phyloP scores from a whole-genome alignment of 805 yeast genomes.

The Metschnikowia lochheadii region DNA sequence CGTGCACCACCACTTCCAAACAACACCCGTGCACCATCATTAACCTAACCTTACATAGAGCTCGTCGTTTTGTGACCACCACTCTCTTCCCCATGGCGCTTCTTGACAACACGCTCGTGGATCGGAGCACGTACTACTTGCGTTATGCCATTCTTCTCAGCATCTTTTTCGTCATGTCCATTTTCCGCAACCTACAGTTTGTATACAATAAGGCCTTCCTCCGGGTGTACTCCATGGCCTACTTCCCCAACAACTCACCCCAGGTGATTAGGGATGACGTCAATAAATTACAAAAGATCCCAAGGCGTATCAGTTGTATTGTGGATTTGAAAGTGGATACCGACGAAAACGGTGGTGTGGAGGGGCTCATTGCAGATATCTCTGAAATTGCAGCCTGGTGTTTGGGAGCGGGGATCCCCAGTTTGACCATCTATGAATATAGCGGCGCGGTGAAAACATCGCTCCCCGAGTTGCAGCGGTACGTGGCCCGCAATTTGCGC shows the following conservation, averaged over 20 bases:
- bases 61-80: slow-evolving; percentile 1
- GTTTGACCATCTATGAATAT: slow-evolving; percentile 72
- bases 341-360: slow-evolving; percentile 85
- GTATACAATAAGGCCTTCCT: slow-evolving; percentile 50
- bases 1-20: too few species aligned
- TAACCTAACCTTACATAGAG: not conserved
- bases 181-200: slow-evolving; percentile 50
- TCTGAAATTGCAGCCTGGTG: slow-evolving; percentile 85
- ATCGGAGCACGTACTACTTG: slow-evolving; percentile 7
- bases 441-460: slow-evolving; percentile 51
- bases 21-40: too few species aligned
- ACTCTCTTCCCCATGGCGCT: not conserved
- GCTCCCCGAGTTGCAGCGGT: slow-evolving; percentile 50
- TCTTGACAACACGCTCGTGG: not conserved
- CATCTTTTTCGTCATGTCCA: slow-evolving; percentile 53
- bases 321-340: slow-evolving; percentile 68
- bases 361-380: slow-evolving; percentile 71
- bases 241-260: slow-evolving; percentile 71
- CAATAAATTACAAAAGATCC: slow-evolving; percentile 65
- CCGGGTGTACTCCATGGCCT: slow-evolving; percentile 54
- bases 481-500: slow-evolving; percentile 55
- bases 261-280: slow-evolving; percentile 84
- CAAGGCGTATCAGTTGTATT: slow-evolving; percentile 72
- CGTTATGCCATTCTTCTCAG: slow-evolving; percentile 32
- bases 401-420: slow-evolving; percentile 77